phyloP scores from a whole-genome alignment of 352 stramenopile genomes.

The Phytophthora agathidicida region DNA sequence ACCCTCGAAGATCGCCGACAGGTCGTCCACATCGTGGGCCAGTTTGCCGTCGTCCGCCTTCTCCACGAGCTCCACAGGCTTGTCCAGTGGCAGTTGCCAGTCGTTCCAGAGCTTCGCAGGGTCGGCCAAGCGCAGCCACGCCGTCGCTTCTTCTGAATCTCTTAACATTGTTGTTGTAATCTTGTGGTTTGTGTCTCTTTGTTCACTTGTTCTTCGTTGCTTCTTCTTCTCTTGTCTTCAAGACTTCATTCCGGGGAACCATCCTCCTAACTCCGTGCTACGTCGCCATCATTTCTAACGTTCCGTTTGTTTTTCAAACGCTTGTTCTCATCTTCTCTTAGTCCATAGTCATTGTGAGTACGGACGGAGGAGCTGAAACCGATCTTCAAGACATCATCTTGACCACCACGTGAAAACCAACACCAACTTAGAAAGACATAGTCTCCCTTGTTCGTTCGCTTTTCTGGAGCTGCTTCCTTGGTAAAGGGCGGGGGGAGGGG shows the following conservation, averaged over 20 bases:
- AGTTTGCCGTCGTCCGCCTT: conserved; percentile 79
- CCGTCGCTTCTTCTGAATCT: conserved; percentile 60
- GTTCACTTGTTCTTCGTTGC: conserved; percentile 40
- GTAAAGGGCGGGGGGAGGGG: conserved; percentile 55
- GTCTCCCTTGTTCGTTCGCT: conserved; percentile 81
- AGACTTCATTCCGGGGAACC: conserved; percentile 81
- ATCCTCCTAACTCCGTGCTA: conserved; percentile 83
- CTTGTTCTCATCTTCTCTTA: conserved; percentile 47
- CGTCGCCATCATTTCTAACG: conserved; percentile 82
- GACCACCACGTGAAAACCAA: conserved; percentile 72
- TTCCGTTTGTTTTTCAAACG: conserved; percentile 71
- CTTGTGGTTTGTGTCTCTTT: conserved; percentile 42
- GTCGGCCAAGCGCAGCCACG: conserved; percentile 60
- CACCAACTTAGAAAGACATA: conserved; percentile 91
- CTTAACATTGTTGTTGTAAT: conserved; percentile 61
- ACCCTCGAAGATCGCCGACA: conserved; percentile 77
- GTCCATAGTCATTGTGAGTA: conserved; percentile 70
- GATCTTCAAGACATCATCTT: conserved; percentile 80
- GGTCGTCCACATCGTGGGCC: conserved; percentile 76
- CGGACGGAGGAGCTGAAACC: conserved; percentile 66
- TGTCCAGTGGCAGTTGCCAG: conserved; percentile 51
- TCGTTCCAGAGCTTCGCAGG: conserved; percentile 57
- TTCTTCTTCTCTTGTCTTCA: conserved; percentile 78
- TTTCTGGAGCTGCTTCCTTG: conserved; percentile 75
- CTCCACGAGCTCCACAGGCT: conserved; percentile 52